A percentile compares a stretch with the other conserved stretches of the same genome.
phyloP scores from a whole-genome alignment of 164 flowering plant genomes.

The Stephania cephalantha region DNA sequence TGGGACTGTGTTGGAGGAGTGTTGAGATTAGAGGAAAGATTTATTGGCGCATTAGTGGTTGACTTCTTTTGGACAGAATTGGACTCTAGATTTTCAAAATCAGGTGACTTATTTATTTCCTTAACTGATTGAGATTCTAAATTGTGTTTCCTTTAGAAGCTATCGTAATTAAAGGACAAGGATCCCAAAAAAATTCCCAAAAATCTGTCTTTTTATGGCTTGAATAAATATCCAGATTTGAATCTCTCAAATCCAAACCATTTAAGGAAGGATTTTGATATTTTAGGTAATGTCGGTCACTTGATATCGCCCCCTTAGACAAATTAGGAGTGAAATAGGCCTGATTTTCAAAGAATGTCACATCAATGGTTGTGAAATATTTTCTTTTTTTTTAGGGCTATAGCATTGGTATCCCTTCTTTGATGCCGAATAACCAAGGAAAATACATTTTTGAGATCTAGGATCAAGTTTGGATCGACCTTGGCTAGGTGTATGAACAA shows the following conservation, averaged over 20 bases:
- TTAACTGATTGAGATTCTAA: background rate
- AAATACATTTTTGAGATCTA: background rate
- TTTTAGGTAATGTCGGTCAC: background rate
- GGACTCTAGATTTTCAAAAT: too few relatives aligned
- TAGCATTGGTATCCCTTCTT: background rate
- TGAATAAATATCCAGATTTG: too few relatives aligned
- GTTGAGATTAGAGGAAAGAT: background rate
- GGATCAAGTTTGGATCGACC: background rate
- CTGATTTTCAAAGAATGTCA: background rate
- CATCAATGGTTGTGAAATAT: background rate
- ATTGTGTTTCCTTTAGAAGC: background rate
- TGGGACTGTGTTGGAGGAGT: background rate
- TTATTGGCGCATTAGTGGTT: too few relatives aligned
- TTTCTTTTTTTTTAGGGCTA: background rate
- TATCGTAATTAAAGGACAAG: too few relatives aligned
- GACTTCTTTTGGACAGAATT: background rate
- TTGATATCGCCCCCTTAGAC: background rate
- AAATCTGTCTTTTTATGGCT: too few relatives aligned
- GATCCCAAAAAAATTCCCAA: too few relatives aligned
- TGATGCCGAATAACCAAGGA: background rate
- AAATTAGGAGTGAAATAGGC: background rate
- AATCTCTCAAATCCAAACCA: too few relatives aligned
- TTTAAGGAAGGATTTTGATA: background rate
- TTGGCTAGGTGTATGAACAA: too few relatives aligned
- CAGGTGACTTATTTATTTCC: too few relatives aligned